These are phyloP conservation scores for Pyrenula massariospora DNA, from an alignment of 495 filamentous ascomycete genomes.

Conservation along the genomic window DNA sequence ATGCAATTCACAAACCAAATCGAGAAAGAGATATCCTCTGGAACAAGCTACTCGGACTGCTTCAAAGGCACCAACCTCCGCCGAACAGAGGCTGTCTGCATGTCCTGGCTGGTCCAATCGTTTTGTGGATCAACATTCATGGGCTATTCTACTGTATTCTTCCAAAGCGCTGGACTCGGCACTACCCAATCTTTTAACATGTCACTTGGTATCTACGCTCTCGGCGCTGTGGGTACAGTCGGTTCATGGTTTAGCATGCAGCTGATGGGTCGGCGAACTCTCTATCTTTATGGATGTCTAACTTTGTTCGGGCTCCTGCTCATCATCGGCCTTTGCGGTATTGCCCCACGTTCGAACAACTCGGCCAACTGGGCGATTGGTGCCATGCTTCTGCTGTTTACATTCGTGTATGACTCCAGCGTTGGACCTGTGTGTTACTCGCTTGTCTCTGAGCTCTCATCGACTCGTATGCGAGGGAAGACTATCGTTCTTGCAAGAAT, in stretches of 20 bases:
- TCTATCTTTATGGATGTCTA: slow-evolving; percentile 55
- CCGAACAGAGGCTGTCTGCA: slow-evolving; percentile 25
- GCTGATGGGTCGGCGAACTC: slow-evolving; percentile 47
- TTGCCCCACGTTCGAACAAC: slow-evolving; percentile 30
- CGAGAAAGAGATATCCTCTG: slow-evolving; percentile 17
- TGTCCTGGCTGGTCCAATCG: slow-evolving; percentile 15
- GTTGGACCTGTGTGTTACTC: slow-evolving; percentile 65
- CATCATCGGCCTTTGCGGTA: slow-evolving; percentile 52
- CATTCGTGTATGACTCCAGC: slow-evolving; percentile 54
- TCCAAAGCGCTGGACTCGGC: not conserved
- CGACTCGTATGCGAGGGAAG: slow-evolving; percentile 55
- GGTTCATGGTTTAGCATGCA: slow-evolving; percentile 39
- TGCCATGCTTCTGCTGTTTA: slow-evolving; percentile 53
- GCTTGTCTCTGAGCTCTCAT: slow-evolving; percentile 58
- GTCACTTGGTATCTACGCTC: slow-evolving; percentile 6
- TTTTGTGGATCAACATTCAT: slow-evolving; percentile 12
- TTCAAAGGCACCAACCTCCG: slow-evolving; percentile 27
- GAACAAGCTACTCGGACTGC: slow-evolving; percentile 25
- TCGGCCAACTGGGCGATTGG: slow-evolving; percentile 25
- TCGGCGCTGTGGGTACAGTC: slow-evolving; percentile 34
- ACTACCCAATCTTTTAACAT: not conserved
- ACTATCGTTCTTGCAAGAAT: slow-evolving; percentile 51
- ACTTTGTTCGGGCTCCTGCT: slow-evolving; percentile 45
- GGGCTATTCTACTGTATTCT: not conserved
- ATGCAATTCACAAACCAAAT: slow-evolving; percentile 26